These are phyloP conservation scores for Phialophora tarda DNA, from an alignment of 2,329 filamentous ascomycete species.

Conservation along the genomic window DNA sequence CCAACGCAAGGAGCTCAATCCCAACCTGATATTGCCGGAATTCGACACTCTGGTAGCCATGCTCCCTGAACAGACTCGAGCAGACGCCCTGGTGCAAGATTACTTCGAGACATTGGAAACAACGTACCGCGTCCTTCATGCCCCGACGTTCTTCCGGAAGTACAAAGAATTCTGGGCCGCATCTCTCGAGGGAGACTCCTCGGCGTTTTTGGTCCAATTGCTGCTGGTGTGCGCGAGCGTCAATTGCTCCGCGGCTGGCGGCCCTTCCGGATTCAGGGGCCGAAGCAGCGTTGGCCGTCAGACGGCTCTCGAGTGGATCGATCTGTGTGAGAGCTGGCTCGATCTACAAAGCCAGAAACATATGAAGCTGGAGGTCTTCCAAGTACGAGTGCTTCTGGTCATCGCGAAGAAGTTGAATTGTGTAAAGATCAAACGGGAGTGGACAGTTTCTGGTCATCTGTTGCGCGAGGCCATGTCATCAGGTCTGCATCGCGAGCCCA, in stretches of 20 bases:
- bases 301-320: conserved; percentile 36
- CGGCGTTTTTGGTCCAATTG: conserved; percentile 36
- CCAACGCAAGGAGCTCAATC: conserved; percentile 22
- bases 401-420: conserved; percentile 56
- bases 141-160: conserved; percentile 62
- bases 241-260: conserved; percentile 30
- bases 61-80: conserved; percentile 33
- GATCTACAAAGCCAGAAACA: conserved; percentile 57
- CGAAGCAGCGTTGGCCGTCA: conserved; percentile 32
- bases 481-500: conserved; percentile 58
- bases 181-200: conserved; percentile 20
- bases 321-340: conserved; percentile 37
- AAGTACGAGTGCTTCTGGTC: conserved; percentile 55
- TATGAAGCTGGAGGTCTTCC: conserved; percentile 55
- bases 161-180: conserved; percentile 61
- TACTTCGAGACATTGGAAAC: conserved; percentile 61
- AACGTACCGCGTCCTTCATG: conserved; percentile 62
- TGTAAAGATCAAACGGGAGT: conserved; percentile 58
- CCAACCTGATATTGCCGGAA: conserved; percentile 22
- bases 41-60: conserved; percentile 33
- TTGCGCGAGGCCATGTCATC: conserved; percentile 56
- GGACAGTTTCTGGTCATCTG: conserved; percentile 55
- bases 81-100: conserved; percentile 35
- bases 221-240: conserved; percentile 35
- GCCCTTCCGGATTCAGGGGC: conserved; percentile 29